Conservation (phyloP, 352 stramenopile species). For the Phytophthora pinifolia region DNA sequence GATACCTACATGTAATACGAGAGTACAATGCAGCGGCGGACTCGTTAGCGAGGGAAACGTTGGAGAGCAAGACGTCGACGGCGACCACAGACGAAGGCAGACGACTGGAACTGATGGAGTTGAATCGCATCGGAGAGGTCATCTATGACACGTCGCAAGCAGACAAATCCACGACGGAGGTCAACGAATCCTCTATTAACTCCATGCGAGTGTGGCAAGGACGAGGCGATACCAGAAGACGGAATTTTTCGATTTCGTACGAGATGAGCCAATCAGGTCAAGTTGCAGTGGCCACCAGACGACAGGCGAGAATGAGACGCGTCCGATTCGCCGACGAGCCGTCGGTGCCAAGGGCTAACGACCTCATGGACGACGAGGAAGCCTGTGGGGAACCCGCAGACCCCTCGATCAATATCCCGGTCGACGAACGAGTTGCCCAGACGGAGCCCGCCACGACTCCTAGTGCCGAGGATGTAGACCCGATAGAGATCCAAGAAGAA, state of each 20-base stretch:
- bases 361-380: too few relatives aligned
- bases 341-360: neutral
- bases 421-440: too few relatives aligned
- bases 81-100: neutral
- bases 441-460: too few relatives aligned
- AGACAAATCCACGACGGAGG: neutral
- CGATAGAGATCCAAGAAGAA: constrained; percentile 8
- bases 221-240: too few relatives aligned
- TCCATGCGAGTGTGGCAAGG: too few relatives aligned
- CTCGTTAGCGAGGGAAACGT: constrained; percentile 4
- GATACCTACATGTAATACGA: too few relatives aligned
- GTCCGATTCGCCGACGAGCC: constrained; percentile 5
- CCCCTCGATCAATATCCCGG: too few relatives aligned
- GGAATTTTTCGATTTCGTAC: constrained; percentile 2
- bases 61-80: constrained; percentile 1
- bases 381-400: too few relatives aligned
- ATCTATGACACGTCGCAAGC: neutral
- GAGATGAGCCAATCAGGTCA: neutral
- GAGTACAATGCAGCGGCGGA: constrained; percentile 5
- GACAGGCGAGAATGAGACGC: neutral
- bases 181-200: too few relatives aligned
- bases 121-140: constrained; percentile 7
- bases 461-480: constrained; percentile 5
- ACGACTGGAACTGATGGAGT: neutral
- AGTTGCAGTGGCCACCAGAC: neutral